These are phyloP conservation scores for Vicia villosa DNA, from an alignment of 306 rosid genomes.

Conservation along the genomic window DNA sequence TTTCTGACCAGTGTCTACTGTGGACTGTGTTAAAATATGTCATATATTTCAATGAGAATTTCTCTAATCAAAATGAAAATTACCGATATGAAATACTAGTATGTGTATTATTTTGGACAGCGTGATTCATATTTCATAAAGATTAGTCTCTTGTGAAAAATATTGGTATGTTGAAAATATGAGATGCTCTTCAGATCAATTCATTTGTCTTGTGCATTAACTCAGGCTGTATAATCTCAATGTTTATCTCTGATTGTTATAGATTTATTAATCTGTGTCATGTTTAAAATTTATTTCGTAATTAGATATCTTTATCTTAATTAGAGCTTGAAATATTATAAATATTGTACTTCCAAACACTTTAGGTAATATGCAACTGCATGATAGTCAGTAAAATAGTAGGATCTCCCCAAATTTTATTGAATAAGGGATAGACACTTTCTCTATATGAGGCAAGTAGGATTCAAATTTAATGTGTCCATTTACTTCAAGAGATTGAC, in stretches of 20 bases:
- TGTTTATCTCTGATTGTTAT: conserved; percentile 11
- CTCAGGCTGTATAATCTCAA: neutral
- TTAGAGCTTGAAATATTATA: neutral
- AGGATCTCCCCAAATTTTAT: conserved; percentile 38
- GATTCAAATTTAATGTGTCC: conserved; percentile 12
- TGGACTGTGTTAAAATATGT: conserved; percentile 7
- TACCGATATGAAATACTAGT: neutral
- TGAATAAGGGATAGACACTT: neutral
- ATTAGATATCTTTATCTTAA: conserved; percentile 4
- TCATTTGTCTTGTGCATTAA: conserved; percentile 1
- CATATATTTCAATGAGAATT: neutral
- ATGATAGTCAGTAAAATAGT: conserved; percentile 13
- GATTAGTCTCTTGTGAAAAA: neutral
- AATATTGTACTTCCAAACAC: neutral
- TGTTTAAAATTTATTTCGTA: neutral
- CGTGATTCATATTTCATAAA: neutral
- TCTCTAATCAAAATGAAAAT: neutral
- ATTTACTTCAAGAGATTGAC: conserved; percentile 15
- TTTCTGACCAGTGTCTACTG: neutral
- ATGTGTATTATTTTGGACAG: conserved; percentile 11
- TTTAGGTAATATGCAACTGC: neutral
- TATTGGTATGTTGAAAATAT: conserved; percentile 21
- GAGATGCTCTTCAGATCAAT: conserved; percentile 14
- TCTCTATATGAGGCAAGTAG: conserved; percentile 13
- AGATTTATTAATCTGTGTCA: neutral